Percentiles rank a stretch among this genome's conserved stretches.
phyloP scores from a whole-genome alignment of 257 asterid genomes.

The Plantago ovata region DNA sequence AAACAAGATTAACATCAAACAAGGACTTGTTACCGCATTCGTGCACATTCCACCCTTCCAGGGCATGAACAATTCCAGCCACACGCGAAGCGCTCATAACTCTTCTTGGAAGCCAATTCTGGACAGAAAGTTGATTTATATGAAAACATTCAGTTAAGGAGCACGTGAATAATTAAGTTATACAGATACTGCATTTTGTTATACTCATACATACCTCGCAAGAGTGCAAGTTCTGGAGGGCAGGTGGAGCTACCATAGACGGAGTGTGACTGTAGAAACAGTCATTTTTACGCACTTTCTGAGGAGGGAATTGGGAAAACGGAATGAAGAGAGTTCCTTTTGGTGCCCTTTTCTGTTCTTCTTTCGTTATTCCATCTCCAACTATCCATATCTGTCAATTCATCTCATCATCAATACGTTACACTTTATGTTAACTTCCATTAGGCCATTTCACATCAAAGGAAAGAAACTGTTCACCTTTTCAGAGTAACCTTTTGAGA shows the following conservation, averaged over 20 bases:
- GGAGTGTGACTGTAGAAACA: conserved; percentile 52
- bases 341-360: conserved; percentile 59
- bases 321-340: conserved; percentile 67
- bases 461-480: conserved; percentile 26
- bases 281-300: conserved; percentile 46
- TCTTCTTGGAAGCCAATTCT: conserved; percentile 83
- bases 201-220: conserved; percentile 54
- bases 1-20: conserved; percentile 33
- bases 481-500: conserved; percentile 28
- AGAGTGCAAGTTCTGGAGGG: conserved; percentile 65
- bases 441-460: background rate
- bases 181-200: background rate
- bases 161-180: background rate
- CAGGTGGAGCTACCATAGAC: conserved; percentile 62
- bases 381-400: conserved; percentile 81
- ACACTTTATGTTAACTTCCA: background rate
- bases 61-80: conserved; percentile 73
- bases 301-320: conserved; percentile 62
- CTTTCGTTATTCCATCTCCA: conserved; percentile 60
- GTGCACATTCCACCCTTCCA: conserved; percentile 65
- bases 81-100: conserved; percentile 67
- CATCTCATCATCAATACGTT: conserved; percentile 1
- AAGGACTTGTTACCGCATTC: conserved; percentile 56
- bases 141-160: background rate
- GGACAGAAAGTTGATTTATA: conserved; percentile 1